These are phyloP conservation scores for Fusarium pseudocircinatum DNA, from an alignment of 2,329 filamentous ascomycete species.

Conservation along the genomic window DNA sequence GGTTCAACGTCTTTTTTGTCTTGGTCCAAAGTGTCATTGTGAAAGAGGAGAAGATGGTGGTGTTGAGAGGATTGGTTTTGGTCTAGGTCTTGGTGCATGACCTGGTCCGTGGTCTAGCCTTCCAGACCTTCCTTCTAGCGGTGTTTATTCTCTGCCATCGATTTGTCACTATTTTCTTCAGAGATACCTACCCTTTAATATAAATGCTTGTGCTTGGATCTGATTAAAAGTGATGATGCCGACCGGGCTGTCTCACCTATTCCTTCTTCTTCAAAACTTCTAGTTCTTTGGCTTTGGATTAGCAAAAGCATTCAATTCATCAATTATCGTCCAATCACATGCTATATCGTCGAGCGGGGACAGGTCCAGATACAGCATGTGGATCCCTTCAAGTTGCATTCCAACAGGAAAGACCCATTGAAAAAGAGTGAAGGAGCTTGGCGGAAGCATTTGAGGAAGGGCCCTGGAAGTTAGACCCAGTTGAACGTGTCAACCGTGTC, in stretches of 20 bases:
- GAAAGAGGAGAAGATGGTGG: not conserved
- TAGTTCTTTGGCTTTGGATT: constrained; percentile 6
- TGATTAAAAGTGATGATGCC: not conserved
- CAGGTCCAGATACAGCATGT: constrained; percentile 16
- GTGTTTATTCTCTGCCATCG: not conserved
- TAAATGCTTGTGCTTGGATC: not conserved
- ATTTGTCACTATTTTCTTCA: not conserved
- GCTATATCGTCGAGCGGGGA: constrained; percentile 8
- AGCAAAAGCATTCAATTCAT: constrained; percentile 23
- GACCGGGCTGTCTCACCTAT: not conserved
- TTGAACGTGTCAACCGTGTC: constrained; percentile 34
- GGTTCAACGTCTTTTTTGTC: constrained; percentile 36
- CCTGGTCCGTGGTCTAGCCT: constrained; percentile 20
- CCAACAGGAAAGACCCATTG: constrained; percentile 24
- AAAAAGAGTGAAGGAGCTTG: constrained; percentile 18
- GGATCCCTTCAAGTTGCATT: constrained; percentile 26
- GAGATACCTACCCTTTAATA: not conserved
- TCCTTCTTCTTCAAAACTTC: not conserved
- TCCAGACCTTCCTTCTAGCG: constrained; percentile 7
- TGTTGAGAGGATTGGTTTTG: constrained; percentile 10
- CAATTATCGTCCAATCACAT: constrained; percentile 29
- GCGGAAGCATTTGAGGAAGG: not conserved
- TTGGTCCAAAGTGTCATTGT: not conserved
- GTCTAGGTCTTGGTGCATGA: constrained; percentile 8
- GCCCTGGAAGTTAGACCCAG: constrained; percentile 32